Percentiles rank a stretch among this genome's conserved stretches.
Conservation (phyloP, 148 eudicot genomes). For the Silene conica region DNA sequence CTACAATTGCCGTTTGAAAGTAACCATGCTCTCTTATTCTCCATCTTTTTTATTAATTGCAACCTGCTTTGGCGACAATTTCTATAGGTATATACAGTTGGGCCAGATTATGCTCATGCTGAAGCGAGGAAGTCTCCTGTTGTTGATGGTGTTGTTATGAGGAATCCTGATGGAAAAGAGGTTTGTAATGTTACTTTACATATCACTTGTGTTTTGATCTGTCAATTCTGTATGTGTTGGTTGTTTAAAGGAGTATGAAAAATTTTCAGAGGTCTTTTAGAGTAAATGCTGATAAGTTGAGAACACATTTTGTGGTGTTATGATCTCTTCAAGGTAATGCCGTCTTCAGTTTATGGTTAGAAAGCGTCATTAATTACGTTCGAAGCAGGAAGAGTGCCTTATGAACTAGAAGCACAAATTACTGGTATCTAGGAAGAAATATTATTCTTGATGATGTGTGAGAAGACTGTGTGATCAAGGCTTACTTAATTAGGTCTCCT, state of each 20-base stretch:
- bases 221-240: conserved; percentile 3
- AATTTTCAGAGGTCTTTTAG: too few species aligned
- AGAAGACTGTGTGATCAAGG: neutral
- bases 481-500: neutral
- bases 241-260: neutral
- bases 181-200: conserved; percentile 37
- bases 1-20: neutral
- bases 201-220: neutral
- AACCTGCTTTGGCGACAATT: conserved; percentile 11
- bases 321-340: neutral
- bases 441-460: neutral
- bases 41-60: neutral
- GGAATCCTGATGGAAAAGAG: conserved; percentile 98
- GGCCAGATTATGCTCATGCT: conserved; percentile 98
- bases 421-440: neutral
- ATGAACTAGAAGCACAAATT: neutral
- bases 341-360: neutral
- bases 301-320: neutral
- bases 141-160: conserved; percentile 99
- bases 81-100: conserved; percentile 87
- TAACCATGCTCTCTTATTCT: neutral
- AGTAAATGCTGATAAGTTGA: too few species aligned
- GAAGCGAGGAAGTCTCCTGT: conserved; percentile 99
- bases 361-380: neutral
- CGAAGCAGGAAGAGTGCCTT: neutral